Evolutionary conservation across 2,329 filamentous ascomycete species (phyloP).

Genomic region (Hypoxylon rubiginosum): DNA sequence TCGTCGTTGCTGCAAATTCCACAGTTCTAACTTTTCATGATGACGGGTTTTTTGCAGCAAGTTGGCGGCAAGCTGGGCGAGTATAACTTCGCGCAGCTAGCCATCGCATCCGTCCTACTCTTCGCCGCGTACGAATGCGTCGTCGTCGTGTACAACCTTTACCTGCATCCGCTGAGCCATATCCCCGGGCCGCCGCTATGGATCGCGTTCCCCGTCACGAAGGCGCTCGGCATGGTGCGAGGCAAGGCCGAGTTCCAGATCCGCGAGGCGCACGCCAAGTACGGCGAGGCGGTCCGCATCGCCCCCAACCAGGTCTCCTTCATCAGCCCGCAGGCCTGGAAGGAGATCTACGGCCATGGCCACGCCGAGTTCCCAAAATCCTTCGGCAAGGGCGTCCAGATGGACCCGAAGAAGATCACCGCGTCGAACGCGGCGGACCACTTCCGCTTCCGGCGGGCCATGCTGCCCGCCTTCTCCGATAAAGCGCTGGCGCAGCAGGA

Average conservation of each 20-base stretch:
- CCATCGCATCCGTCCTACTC: constrained; percentile 12
- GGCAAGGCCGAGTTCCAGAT: constrained; percentile 39
- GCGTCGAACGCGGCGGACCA: constrained; percentile 52
- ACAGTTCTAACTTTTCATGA: too few species aligned
- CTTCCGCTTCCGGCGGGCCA: constrained; percentile 64
- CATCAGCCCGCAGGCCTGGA: constrained; percentile 54
- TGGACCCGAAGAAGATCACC: constrained; percentile 47
- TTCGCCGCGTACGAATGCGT: constrained; percentile 26
- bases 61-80: constrained; percentile 15
- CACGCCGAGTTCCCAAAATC: constrained; percentile 48
- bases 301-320: constrained; percentile 57
- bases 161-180: constrained; percentile 49
- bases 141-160: constrained; percentile 47
- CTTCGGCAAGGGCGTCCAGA: constrained; percentile 43
- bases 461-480: constrained; percentile 63
- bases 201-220: constrained; percentile 44
- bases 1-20: not conserved
- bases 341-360: constrained; percentile 56
- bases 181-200: constrained; percentile 48
- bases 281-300: constrained; percentile 55
- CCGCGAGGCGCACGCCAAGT: constrained; percentile 45
- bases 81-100: constrained; percentile 9
- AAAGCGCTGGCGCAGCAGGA: constrained; percentile 54
- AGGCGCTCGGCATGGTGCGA: constrained; percentile 38
- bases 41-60: constrained; percentile 34